Evolutionary conservation across 2,329 filamentous ascomycete genomes (phyloP), one percentile per base, ranked within the genome.

Genomic region (Harringtonia aguacate): DNA sequence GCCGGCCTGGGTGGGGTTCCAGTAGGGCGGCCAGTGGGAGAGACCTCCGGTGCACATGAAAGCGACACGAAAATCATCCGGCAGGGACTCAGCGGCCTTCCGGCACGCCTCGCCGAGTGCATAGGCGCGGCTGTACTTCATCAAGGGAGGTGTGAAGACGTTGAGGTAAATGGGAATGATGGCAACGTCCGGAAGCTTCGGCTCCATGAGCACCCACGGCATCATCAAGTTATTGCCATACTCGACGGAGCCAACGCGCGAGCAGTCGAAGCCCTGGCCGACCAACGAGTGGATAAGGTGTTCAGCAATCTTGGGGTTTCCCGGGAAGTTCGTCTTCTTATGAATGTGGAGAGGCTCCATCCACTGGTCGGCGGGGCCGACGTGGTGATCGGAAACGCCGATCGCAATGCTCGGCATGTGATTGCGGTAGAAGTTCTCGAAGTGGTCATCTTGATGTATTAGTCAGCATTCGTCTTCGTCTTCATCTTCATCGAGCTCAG

Each of bases 101-200:
- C 55, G 48, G 41, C 56, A 54, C 7, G 57, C 55, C 47, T 58
- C 54, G 4, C 56, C 56, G 6, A 60, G 51, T 2, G 52, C 51
- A 41, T 53, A 58, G 4, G 58, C 57, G 9, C 56, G 53, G 18
- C 45, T 50, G 49, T 58, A 59, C 36, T 50, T 50, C 14, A 48
- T 49, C n/a, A 49, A 45, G 10, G 48, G 48, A 24, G 48, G 45
- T 15, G 48, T 47, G 38, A 49, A 49, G n/a, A 49, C 48, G 35
- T 49, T 49, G 37, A 49, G 33, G 27, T 44, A 49, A 22, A 49
- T 47, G 4, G 48, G 48, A 10, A 49, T 35, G 17, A 49, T 36
- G 21, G 48, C 39, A 15, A 35, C 33, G 34, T 41, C 31, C 4
- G 48, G 48, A 30, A 49, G 40, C 24, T 49, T 29, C 18, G 45